Base-by-base conservation (phyloP, 805 yeast genomes). In the Candida michaelii region DNA sequence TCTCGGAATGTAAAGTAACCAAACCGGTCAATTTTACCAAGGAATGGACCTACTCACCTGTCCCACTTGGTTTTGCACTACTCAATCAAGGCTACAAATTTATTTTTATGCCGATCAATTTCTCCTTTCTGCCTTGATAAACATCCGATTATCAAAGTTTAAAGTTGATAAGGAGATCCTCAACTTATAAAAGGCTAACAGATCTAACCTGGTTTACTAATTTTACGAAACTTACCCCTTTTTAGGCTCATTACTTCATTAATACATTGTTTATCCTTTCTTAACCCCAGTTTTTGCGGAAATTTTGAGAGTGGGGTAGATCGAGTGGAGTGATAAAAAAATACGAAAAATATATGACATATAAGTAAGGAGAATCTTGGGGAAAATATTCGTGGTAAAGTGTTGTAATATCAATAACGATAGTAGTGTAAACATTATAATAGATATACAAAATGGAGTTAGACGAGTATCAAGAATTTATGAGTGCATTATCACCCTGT, bases 401-500 rank as follows among this genome's bases (percentile, higher is more conserved):
- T 6, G 8, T 8, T 21, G 23, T 21, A 21, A 8, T 21, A 21
- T 21, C 5, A 21, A 6, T 21, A 5, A 6, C 5, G 23, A 8
- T 21, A 21, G 8, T 21, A 21, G 23, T 6, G 23, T 21, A 8
- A 6, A 21, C 5, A 8, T 6, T 21, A 21, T 21, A 21, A 6
- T 21, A 8, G 5, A 21, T n/a, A n/a, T n/a, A 21, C 23, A 21
- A 14, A 5, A 30, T 14, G 17, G 13, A 29, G 8, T n/a, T 14
- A 12, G 42, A 39, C 19, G 45, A 42, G 13, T 42, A 38, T 27
- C 39, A 31, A 21, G 17, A 30, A 19, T 43, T 38, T 29, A 43
- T 43, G 43, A 15, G 11, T n/a, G 3, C 10, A 5, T 30, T 48
- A 21, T 30, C 42, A 5, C 52, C 52, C 2, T 48, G 52, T 31